Percentiles rank a stretch among this genome's conserved stretches.
These are phyloP conservation scores for Pseudocercospora fuligena DNA, from an alignment of 2,329 filamentous ascomycete genomes.

Conservation along the genomic window DNA sequence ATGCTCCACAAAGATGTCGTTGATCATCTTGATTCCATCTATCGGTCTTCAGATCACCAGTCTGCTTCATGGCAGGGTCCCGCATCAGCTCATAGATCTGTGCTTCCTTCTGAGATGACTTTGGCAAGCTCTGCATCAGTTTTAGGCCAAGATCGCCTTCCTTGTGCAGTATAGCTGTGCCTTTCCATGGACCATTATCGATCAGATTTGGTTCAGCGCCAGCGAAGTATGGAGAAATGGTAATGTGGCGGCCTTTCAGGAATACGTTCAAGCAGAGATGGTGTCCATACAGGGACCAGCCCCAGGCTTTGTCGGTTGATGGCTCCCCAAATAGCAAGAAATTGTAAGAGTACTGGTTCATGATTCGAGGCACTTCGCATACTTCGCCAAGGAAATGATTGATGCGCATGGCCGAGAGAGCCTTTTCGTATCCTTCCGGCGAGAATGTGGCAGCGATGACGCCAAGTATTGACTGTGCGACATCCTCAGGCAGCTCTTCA, in stretches of 20 bases:
- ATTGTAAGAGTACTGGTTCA: conserved; percentile 79
- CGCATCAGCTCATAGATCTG: conserved; percentile 64
- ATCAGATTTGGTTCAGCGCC: conserved; percentile 80
- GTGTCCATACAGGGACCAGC: conserved; percentile 77
- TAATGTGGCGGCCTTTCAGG: conserved; percentile 66
- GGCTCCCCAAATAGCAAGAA: conserved; percentile 68
- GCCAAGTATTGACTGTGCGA: conserved; percentile 57
- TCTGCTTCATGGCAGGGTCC: conserved; percentile 67
- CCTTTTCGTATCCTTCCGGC: conserved; percentile 73
- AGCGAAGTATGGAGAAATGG: conserved; percentile 76
- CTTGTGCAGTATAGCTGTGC: conserved; percentile 67
- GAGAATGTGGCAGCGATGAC: conserved; percentile 66
- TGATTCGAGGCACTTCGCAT: conserved; percentile 63
- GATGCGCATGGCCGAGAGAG: conserved; percentile 70
- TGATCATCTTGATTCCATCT: conserved; percentile 84
- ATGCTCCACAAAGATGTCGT: conserved; percentile 76
- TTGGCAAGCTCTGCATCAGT: conserved; percentile 68
- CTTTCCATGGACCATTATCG: conserved; percentile 65
- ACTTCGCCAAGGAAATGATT: conserved; percentile 77
- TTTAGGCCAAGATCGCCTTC: conserved; percentile 69
- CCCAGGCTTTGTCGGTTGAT: conserved; percentile 65
- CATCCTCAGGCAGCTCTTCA: conserved; percentile 60
- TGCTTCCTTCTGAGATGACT: conserved; percentile 54
- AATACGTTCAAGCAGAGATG: conserved; percentile 77
- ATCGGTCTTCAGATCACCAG: conserved; percentile 53